Conservation (phyloP, 495 filamentous ascomycete genomes). For the Acidomyces sp. region DNA sequence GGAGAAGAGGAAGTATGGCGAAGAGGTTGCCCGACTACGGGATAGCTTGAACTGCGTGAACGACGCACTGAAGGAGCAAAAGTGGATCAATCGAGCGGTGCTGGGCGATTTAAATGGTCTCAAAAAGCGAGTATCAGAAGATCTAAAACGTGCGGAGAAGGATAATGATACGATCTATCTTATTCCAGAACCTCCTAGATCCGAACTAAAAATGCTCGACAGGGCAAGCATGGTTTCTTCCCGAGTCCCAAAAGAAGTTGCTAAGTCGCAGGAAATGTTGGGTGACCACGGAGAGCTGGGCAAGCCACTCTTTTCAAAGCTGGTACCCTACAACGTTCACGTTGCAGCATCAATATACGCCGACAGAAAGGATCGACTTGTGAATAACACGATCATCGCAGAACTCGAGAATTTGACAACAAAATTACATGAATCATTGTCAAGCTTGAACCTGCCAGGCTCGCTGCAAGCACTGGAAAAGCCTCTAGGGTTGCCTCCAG, state of each 20-base stretch:
- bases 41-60: slow-evolving; percentile 74
- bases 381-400: slow-evolving; percentile 73
- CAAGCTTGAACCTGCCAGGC: slow-evolving; percentile 78
- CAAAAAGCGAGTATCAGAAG: slow-evolving; percentile 69
- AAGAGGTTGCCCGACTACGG: slow-evolving; percentile 77
- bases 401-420: slow-evolving; percentile 75
- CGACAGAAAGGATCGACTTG: slow-evolving; percentile 72
- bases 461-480: slow-evolving; percentile 92
- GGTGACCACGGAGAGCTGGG: slow-evolving; percentile 70
- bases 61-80: slow-evolving; percentile 73
- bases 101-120: slow-evolving; percentile 70
- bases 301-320: slow-evolving; percentile 71
- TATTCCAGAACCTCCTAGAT: slow-evolving; percentile 70
- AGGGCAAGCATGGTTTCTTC: slow-evolving; percentile 78
- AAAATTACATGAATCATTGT: slow-evolving; percentile 64
- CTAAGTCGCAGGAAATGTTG: slow-evolving; percentile 63
- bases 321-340: slow-evolving; percentile 93
- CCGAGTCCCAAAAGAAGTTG: slow-evolving; percentile 69
- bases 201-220: slow-evolving; percentile 73
- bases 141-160: slow-evolving; percentile 84
- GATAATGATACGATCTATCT: slow-evolving; percentile 95
- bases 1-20: slow-evolving; percentile 88
- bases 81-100: slow-evolving; percentile 75
- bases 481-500: slow-evolving; percentile 79
- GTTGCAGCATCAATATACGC: slow-evolving; percentile 91